Base-by-base conservation (phyloP, 2,329 filamentous ascomycete genomes). In the Colletotrichum coccodes region DNA sequence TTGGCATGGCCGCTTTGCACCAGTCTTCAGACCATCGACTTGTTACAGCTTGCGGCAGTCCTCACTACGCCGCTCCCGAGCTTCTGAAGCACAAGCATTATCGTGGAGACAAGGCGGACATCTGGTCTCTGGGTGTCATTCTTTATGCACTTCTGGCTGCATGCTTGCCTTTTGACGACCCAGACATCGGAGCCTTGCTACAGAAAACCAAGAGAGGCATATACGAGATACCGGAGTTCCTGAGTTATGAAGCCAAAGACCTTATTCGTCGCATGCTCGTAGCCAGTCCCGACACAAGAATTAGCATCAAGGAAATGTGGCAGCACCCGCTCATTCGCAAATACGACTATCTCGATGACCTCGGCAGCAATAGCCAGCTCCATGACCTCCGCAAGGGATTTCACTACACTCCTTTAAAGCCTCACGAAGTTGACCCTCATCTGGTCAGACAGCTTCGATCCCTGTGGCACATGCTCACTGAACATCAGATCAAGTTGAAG, bases 41-140 rank as follows among this genome's bases (percentile, higher is more conserved):
- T 32, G 92, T 89, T 64, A 98, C 96, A 1, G 94, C 95, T 5
- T 99, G 96, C 75, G 96, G 96, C 23, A 98, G 96, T 71, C 96
- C 96, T 26, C 96, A 98, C 80, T 99, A 99, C 75, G 95, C 95
- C 21, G 95, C 96, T 0, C 96, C 96, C 0, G 96, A 99, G 78
- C 89, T 99, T 38, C 91, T 98, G 70, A 89, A 90, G 72, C 91
- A 91, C 46, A 86, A 86, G 40, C 87, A 87, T 47, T 99, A 99
- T 77, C 90, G 92, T 63, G 96, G 95, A 12, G 92, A 94, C 60
- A 91, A 90, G 75, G 94, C 94, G 8, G 96, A 99, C 75, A 92
- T 98, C 54, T 99, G 96, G 96, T 98, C 95, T 77, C 90, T 94
- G 79, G 94, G 94, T 1, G 92, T 97, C 53, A 95, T 97, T 64